Evolutionary conservation across 768 basidiomycete genomes (phyloP), one percentile per base, ranked within the genome.

Genomic region (Mycena floridula): DNA sequence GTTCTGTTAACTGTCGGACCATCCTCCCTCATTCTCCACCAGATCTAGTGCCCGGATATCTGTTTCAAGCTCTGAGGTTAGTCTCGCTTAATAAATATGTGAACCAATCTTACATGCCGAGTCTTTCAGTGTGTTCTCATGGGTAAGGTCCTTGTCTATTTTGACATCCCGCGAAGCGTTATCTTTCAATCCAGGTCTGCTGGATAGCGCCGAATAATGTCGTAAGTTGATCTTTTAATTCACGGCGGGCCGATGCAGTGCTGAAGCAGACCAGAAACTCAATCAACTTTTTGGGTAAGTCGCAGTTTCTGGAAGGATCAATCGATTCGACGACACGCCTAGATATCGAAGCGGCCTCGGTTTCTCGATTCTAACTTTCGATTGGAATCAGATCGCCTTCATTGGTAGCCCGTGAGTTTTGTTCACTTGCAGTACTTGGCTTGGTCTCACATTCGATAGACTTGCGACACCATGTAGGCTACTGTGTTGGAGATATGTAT

Each of bases 331-430:
- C 39, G 20, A 30, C 49, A 13, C 15, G 24, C 44, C 23, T 35
- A 71, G 71, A 37, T 78, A 77, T 51, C 68, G 63, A 45, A 72
- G 68, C 43, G 73, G 73, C 7, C 57, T 77, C 13, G 77, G 76
- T n/a, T 72, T 78, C 51, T 74, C 73, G 3, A 35, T 76, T 24
- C 48, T 77, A 16, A 74, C 73, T 3, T 74, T 81, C 51, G 80
- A 80, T 56, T 81, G 80, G 79, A 73, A 71, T 41, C 77, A 84
- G 57, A 85, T 88, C 43, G 79, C 82, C 4, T 86, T 76, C 45
- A 77, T 77, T 45, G 81, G 81, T 11, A 78, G 78, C 49, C 81
- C 81, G 74, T 75, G 56, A 54, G 74, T 67, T 12, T 50, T 27
- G 18, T 27, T 37, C 20, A 27, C 20, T 46, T 20, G 47, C 24